Evolutionary conservation across 192 early-diverging fungal genomes (phyloP), one percentile per base, ranked within the genome.

Genomic region (Entrophospora sp.): DNA sequence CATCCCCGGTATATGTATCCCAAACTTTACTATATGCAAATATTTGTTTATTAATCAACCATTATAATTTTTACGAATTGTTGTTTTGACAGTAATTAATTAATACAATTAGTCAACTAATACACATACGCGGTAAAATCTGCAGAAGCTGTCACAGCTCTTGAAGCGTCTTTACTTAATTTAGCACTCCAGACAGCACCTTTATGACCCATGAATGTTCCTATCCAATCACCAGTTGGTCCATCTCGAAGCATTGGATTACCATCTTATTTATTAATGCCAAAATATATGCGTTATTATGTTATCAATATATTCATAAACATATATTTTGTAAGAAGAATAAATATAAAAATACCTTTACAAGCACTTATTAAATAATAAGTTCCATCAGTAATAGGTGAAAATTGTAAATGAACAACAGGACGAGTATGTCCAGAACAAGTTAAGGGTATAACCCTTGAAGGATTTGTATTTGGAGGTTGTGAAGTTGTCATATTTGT

Each of bases 221-320:
- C 92, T 60, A 95, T 89, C 92, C 92, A 95, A 73, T 95, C 92
- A 52, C 92, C 92, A 2, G 92, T 95, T 38, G 83, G 80, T 8
- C 92, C 92, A 65, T 91, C 83, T 62, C 91, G 80, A 69, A 95
- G 73, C 78, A 93, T 92, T 4, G 92, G 91, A 70, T 88, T 89
- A 30, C 87, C 84, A 71, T 93, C 92, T 88, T 61, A n/a, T n/a
- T n/a, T n/a, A n/a, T n/a, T n/a, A n/a, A n/a, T n/a, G n/a, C n/a
- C n/a, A n/a, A n/a, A n/a, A n/a, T n/a, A n/a, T n/a, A n/a, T n/a
- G n/a, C n/a, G 53, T 28, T 32, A 22, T 34, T 16, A 32, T 16
- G 35, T 13, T 30, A 61, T 12, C 55, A 28, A 10, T 38, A 30
- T 8, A 32, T 35, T 32, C 42, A 8, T 12, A 30, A 9, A 27